Percentiles rank a stretch among this genome's conserved stretches.
These are phyloP conservation scores for Colletotrichum sp. DNA, from an alignment of 2,329 filamentous ascomycete species.

Conservation along the genomic window DNA sequence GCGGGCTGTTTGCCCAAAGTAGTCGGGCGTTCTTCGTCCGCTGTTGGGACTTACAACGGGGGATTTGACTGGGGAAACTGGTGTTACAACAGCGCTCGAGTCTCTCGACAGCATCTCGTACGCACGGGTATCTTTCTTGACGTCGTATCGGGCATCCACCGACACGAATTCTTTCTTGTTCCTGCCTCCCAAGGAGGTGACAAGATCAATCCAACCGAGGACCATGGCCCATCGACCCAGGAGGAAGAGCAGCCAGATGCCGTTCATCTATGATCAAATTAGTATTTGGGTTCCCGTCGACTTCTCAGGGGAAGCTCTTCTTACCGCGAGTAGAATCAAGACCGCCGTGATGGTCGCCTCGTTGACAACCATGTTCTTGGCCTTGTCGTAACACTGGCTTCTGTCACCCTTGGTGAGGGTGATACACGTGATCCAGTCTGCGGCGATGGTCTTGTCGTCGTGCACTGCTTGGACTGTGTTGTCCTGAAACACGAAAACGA, in stretches of 20 bases:
- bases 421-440: constrained; percentile 78
- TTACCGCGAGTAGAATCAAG: constrained; percentile 79
- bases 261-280: constrained; percentile 66
- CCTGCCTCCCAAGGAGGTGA: constrained; percentile 51
- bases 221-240: constrained; percentile 87
- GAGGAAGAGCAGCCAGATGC: constrained; percentile 83
- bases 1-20: constrained; percentile 58
- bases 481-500: constrained; percentile 89
- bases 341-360: constrained; percentile 82
- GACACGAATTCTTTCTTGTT: constrained; percentile 85
- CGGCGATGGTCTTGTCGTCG: constrained; percentile 56
- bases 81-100: constrained; percentile 59
- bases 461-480: constrained; percentile 67
- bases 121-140: constrained; percentile 68
- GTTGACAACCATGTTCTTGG: constrained; percentile 69
- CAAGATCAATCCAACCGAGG: constrained; percentile 77
- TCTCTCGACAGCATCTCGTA: constrained; percentile 81
- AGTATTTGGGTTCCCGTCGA: neutral
- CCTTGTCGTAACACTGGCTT: constrained; percentile 66
- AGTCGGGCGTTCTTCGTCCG: constrained; percentile 57
- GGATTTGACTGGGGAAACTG: constrained; percentile 45
- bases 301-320: constrained; percentile 34
- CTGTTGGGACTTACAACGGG: constrained; percentile 29
- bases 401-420: constrained; percentile 62
- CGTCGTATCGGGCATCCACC: constrained; percentile 72